Conservation (phyloP, 441 rosid genomes). For the Geranium incanum region DNA sequence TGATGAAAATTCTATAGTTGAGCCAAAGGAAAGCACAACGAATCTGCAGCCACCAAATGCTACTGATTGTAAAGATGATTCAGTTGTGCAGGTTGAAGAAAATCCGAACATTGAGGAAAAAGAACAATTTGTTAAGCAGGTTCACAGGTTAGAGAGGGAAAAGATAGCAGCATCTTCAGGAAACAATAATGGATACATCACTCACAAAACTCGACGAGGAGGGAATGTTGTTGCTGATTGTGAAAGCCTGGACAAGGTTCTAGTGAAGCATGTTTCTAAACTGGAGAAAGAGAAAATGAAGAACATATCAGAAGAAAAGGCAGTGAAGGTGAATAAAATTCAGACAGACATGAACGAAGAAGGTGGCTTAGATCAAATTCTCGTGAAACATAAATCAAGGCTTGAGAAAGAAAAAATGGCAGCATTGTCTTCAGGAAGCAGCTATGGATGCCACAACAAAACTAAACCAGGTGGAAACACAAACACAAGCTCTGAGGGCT, state of each 20-base stretch:
- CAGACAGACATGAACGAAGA: conserved; percentile 2
- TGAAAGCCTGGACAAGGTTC: conserved; percentile 52
- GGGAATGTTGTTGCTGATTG: conserved; percentile 23
- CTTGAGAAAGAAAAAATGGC: conserved; percentile 40
- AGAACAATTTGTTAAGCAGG: conserved; percentile 38
- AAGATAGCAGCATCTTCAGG: conserved; percentile 29
- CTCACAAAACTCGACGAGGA: conserved; percentile 27
- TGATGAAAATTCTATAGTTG: background rate
- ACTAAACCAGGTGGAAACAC: conserved; percentile 28
- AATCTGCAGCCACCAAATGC: background rate
- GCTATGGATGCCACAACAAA: conserved; percentile 26
- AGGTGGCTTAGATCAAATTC: conserved; percentile 22
- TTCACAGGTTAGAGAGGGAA: conserved; percentile 48
- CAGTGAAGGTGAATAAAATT: conserved; percentile 8
- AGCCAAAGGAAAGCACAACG: background rate
- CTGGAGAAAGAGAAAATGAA: conserved; percentile 49
- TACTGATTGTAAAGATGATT: background rate
- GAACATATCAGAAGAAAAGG: conserved; percentile 28
- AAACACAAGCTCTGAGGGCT: conserved; percentile 33
- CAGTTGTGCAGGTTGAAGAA: background rate
- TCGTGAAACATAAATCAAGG: conserved; percentile 34
- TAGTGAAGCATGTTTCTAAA: conserved; percentile 52
- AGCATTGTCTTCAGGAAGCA: conserved; percentile 25
- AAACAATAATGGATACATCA: conserved; percentile 28
- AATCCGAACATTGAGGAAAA: background rate